These are phyloP conservation scores for Maudiozyma bulderi DNA, from an alignment of 805 yeast species.

Conservation along the genomic window DNA sequence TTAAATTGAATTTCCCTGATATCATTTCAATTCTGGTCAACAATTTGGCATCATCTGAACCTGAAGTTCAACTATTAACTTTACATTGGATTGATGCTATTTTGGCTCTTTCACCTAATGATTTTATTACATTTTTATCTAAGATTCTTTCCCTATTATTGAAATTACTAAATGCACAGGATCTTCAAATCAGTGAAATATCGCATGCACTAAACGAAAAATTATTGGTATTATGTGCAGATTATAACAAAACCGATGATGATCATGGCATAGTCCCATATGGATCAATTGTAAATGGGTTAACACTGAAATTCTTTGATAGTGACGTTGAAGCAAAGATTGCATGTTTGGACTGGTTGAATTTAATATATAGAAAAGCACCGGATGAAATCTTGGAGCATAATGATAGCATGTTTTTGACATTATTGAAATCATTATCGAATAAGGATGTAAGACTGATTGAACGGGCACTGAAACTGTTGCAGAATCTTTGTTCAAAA, in stretches of 20 bases:
- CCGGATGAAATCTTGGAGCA: constrained; percentile 47
- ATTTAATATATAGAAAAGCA: constrained; percentile 64
- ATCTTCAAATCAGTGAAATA: constrained; percentile 40
- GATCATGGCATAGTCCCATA: constrained; percentile 23
- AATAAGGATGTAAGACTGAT: constrained; percentile 35
- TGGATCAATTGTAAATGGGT: constrained; percentile 54
- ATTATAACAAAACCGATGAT: constrained; percentile 18
- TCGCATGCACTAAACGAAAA: constrained; percentile 50
- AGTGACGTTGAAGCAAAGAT: constrained; percentile 75
- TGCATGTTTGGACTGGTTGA: constrained; percentile 84
- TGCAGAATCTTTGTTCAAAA: constrained; percentile 24
- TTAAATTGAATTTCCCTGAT: constrained; percentile 67
- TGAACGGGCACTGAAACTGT: constrained; percentile 23
- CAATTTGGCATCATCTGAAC: constrained; percentile 63
- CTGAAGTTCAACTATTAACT: constrained; percentile 69
- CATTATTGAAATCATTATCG: constrained; percentile 61
- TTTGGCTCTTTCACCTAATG: constrained; percentile 58
- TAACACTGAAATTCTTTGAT: constrained; percentile 61
- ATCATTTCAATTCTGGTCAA: constrained; percentile 76
- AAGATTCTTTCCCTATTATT: constrained; percentile 62
- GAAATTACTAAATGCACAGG: constrained; percentile 48
- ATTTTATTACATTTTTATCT: constrained; percentile 66
- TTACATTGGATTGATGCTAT: constrained; percentile 75
- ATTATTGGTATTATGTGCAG: constrained; percentile 39
- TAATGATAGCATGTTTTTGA: constrained; percentile 59